These are phyloP conservation scores for Aspergillus pseudoterreus DNA, from an alignment of 2,329 filamentous ascomycete genomes.

Conservation along the genomic window DNA sequence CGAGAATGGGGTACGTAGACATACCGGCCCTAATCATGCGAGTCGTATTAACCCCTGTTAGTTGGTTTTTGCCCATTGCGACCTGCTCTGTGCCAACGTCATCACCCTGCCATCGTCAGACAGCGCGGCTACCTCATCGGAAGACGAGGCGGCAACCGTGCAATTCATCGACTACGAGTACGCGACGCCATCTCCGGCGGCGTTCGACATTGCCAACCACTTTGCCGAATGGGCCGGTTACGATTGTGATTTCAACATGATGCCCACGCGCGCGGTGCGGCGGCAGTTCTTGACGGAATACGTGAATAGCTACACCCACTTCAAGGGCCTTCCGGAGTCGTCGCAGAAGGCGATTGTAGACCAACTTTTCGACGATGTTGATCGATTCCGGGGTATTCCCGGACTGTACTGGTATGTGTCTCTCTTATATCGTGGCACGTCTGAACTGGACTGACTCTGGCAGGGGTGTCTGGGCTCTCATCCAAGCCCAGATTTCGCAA, in stretches of 20 bases:
- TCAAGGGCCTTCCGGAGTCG: constrained; percentile 34
- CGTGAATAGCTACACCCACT: constrained; percentile 66
- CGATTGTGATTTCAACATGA: constrained; percentile 81
- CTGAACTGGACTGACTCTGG: constrained; percentile 30
- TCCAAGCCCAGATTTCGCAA: constrained; percentile 88
- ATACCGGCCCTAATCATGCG: constrained; percentile 1
- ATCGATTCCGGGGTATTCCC: constrained; percentile 81
- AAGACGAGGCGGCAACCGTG: constrained; percentile 51
- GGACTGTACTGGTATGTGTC: constrained; percentile 66
- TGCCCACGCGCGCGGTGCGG: constrained; percentile 75
- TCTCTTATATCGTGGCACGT: not conserved
- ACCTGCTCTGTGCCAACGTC: constrained; percentile 93
- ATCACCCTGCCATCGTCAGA: constrained; percentile 63
- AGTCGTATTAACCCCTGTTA: constrained; percentile 31
- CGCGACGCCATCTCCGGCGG: constrained; percentile 85
- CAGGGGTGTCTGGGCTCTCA: constrained; percentile 93
- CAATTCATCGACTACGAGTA: constrained; percentile 99
- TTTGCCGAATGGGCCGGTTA: constrained; percentile 98
- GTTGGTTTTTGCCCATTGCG: constrained; percentile 92
- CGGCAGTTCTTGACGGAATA: constrained; percentile 81
- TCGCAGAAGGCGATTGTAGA: constrained; percentile 61
- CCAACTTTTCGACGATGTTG: constrained; percentile 74
- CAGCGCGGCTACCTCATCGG: constrained; percentile 18
- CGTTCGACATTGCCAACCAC: constrained; percentile 96
- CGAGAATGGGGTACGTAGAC: constrained; percentile 59